Base-by-base conservation (phyloP, 1,284 basidiomycete species). In the Gymnopus androsaceus region DNA sequence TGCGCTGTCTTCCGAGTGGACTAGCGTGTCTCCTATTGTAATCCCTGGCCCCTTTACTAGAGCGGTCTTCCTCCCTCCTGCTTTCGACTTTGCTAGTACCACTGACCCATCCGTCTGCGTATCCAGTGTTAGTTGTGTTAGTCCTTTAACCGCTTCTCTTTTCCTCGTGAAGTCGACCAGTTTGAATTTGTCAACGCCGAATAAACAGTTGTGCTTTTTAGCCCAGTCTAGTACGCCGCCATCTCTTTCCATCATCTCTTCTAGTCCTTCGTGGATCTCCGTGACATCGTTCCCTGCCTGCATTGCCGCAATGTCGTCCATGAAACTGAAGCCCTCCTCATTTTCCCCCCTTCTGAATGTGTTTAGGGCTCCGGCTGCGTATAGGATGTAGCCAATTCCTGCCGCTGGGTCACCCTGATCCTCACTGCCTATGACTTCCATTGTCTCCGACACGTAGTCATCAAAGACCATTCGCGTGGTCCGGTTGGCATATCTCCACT, bases 351-450 rank as follows among this genome's bases (percentile, higher is more conserved):
- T 19, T 19, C 17, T 14, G 1, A 28, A 46, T 33, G 9, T 17
- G 14, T 28, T 30, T 2, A 51, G 23, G 1, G 41, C 14, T 3
- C 54, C 38, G 8, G 54, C 54, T 15, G 30, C 38, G 33, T 55
- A 55, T 1, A 51, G 28, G 15, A 56, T 56, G 28, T 51, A 56
- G 3, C 31, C 12, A 2, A 56, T 8, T 17, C 19, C 33, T 0
- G 70, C 71, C 0, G 66, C 57, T 3, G 67, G 68, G 61, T 67
- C 62, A 0, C 69, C 71, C 54, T 72, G 71, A 2, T 66, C 65
- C 1, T 68, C 64, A 1, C 70, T 66, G 27, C 68, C 70, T 21
- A 37, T n/a, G 2, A 73, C 62, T 0, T 27, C 15, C 9, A 68
- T 61, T 8, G 54, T 52, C 1, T 57, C 55, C 1, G 67, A 71